These are phyloP conservation scores for Metschnikowia lunata DNA, from an alignment of 805 yeast species.

Conservation along the genomic window DNA sequence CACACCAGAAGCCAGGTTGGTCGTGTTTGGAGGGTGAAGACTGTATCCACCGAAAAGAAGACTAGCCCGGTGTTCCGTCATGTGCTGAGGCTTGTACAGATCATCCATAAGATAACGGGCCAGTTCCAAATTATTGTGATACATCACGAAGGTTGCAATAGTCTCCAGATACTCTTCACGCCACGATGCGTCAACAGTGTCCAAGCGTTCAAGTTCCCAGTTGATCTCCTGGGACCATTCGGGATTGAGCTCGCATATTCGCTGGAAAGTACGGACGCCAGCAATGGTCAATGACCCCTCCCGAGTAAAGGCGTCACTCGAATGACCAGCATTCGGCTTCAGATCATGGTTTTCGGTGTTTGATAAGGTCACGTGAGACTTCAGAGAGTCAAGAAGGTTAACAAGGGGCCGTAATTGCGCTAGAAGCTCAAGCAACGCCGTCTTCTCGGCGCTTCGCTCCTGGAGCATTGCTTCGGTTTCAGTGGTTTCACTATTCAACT, in stretches of 20 bases:
- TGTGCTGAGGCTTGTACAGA: slow-evolving; percentile 27
- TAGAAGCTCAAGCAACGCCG: slow-evolving; percentile 16
- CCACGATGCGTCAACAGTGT: slow-evolving; percentile 31
- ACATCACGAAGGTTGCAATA: slow-evolving; percentile 25
- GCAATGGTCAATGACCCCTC: slow-evolving; percentile 27
- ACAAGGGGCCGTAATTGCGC: slow-evolving; percentile 12
- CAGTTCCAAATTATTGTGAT: slow-evolving; percentile 27
- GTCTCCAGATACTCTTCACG: slow-evolving; percentile 24
- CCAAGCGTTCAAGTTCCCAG: slow-evolving; percentile 23
- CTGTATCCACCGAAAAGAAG: slow-evolving; percentile 36
- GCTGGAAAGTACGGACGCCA: slow-evolving; percentile 24
- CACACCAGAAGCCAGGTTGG: neutral
- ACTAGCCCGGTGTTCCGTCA: slow-evolving; percentile 36
- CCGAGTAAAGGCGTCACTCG: slow-evolving; percentile 22
- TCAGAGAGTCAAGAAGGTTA: neutral
- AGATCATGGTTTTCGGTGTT: neutral
- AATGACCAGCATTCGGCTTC: no score
- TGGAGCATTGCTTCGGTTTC: slow-evolving; percentile 25
- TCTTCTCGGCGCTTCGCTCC: slow-evolving; percentile 21
- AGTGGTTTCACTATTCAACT: slow-evolving; percentile 20
- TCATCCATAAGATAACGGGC: slow-evolving; percentile 22
- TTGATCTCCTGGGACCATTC: slow-evolving; percentile 32
- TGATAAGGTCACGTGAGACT: neutral
- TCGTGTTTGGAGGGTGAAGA: neutral
- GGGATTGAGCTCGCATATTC: slow-evolving; percentile 27